Conservation (phyloP, 257 asterid species). For the Nemophila menziesii region DNA sequence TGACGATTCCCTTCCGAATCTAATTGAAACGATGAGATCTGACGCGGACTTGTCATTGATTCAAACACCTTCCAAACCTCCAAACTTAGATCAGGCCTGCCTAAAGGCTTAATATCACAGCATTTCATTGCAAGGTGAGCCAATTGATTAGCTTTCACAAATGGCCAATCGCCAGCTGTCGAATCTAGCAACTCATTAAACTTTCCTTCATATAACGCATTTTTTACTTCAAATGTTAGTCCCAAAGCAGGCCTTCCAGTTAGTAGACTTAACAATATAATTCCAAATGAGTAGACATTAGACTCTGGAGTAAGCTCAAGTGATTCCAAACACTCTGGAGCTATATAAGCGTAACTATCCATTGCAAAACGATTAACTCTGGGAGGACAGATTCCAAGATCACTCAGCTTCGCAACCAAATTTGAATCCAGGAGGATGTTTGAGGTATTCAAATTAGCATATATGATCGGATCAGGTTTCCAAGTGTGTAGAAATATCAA, state of each 20-base stretch:
- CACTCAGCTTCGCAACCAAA: conserved; percentile 55
- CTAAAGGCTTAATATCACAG: conserved; percentile 34
- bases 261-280: conserved; percentile 48
- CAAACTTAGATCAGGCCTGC: conserved; percentile 50
- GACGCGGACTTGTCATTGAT: conserved; percentile 41
- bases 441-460: too few relatives aligned
- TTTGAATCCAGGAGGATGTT: conserved; percentile 57
- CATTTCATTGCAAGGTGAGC: conserved; percentile 58
- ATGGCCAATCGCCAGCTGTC: conserved; percentile 89
- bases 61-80: conserved; percentile 48
- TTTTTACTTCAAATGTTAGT: conserved; percentile 48
- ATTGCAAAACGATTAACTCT: too few relatives aligned
- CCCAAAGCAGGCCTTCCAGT: conserved; percentile 51
- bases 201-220: conserved; percentile 54
- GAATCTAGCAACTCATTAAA: conserved; percentile 40
- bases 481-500: conserved; percentile 59
- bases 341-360: conserved; percentile 34
- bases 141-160: conserved; percentile 30
- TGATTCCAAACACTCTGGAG: conserved; percentile 34
- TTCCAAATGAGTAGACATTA: conserved; percentile 73
- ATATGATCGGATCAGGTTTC: too few relatives aligned
- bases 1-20: conserved; percentile 36
- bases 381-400: conserved; percentile 36
- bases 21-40: too few relatives aligned
- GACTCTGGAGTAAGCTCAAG: conserved; percentile 50